A percentile compares a stretch with the other conserved stretches of the same genome.
Evolutionary conservation across 495 filamentous ascomycete species (phyloP).

Genomic region (Penicillium manginii): DNA sequence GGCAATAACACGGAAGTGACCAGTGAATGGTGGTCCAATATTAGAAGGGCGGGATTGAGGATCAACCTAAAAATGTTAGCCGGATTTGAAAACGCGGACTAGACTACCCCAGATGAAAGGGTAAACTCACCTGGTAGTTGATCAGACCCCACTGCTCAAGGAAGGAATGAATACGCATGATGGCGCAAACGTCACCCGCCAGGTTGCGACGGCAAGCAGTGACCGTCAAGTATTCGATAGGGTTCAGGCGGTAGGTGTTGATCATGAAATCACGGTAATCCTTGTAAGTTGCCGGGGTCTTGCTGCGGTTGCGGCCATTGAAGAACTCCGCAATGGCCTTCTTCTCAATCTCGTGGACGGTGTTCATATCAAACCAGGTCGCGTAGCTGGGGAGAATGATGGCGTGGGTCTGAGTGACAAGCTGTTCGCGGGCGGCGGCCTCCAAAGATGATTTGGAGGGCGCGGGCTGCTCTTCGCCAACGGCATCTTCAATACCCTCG

Average conservation of each 20-base stretch:
- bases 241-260: conserved; percentile 95
- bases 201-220: conserved; percentile 96
- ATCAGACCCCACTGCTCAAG: conserved; percentile 99
- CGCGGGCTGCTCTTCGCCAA: conserved; percentile 49
- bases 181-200: conserved; percentile 96
- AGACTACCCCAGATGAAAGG: neutral
- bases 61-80: conserved; percentile 70
- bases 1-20: conserved; percentile 91
- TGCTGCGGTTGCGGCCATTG: conserved; percentile 96
- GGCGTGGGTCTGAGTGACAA: conserved; percentile 87
- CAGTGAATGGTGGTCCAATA: conserved; percentile 94
- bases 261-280: conserved; percentile 99
- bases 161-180: conserved; percentile 97
- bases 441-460: conserved; percentile 81
- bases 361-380: conserved; percentile 98
- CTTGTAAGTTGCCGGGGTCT: conserved; percentile 96
- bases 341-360: conserved; percentile 82
- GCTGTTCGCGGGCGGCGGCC: conserved; percentile 82
- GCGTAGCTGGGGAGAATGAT: conserved; percentile 97
- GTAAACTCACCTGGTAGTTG: conserved; percentile 82
- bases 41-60: conserved; percentile 92
- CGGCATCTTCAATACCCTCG: conserved; percentile 44
- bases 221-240: conserved; percentile 93
- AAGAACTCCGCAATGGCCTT: conserved; percentile 97
- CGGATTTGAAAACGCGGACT: neutral